Evolutionary conservation across 192 early-diverging fungal genomes (phyloP), one percentile per base, ranked within the genome.

Genomic region (Backusella mclennaniae): DNA sequence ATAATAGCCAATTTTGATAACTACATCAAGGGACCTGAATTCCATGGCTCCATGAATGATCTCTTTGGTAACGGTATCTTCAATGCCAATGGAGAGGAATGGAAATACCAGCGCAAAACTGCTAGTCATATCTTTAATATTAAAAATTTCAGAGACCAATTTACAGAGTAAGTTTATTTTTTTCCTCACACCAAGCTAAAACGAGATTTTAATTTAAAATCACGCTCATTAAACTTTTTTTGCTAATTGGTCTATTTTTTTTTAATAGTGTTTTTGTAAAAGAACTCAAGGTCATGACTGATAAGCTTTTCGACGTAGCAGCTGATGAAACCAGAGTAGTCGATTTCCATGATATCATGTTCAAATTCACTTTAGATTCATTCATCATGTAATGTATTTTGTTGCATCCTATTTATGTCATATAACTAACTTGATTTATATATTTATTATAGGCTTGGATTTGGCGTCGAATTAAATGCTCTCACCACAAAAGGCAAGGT

Each of bases 41-140:
- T 87, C 33, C 76, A 84, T 19, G 75, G 66, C 6, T 80, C 78
- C 36, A 82, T 87, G 52, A 79, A 85, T 29, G 85, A 87, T 56
- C 76, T 92, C 29, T 80, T 93, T 33, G 92, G 92, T 6, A 73
- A 87, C 53, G 92, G 92, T 35, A 93, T 93, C 76, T 93, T 93
- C 76, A 91, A 89, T 80, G 81, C 86, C 2, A 92, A 94, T 71
- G 92, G 92, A 21, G 87, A 90, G 1, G 72, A 75, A 7, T 94
- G 92, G 92, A 83, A 83, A 31, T 76, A 74, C 2, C 90, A 92
- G 26, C 82, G 92, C 33, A 92, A 94, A 68, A 79, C 83, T 6
- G 82, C 82, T 4, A 53, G 63, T 41, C 82, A 79, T 52, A 73
- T 83, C n/a, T 83, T 83, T 42, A 83, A 79, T 14, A 76, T 83